Conservation (phyloP, 1,284 basidiomycete genomes). For the Sutorius eximius region DNA sequence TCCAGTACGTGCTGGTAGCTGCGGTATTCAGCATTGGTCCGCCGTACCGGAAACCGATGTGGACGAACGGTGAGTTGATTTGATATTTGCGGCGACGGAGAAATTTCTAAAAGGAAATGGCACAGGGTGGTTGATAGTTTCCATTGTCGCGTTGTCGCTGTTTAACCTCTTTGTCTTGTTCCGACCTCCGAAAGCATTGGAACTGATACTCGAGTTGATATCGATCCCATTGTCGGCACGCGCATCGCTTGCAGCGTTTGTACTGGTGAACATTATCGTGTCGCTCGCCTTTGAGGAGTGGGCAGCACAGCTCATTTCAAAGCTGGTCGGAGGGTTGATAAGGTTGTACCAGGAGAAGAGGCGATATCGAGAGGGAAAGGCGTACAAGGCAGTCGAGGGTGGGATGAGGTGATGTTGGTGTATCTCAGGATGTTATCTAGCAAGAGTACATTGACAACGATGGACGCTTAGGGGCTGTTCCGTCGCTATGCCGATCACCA, state of each 20-base stretch:
- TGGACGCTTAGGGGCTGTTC: neutral
- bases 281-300: slow-evolving; percentile 84
- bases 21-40: slow-evolving; percentile 98
- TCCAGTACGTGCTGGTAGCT: slow-evolving; percentile 97
- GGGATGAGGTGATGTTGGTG: slow-evolving; percentile 46
- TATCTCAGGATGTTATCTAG: neutral
- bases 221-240: slow-evolving; percentile 72
- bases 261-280: slow-evolving; percentile 68
- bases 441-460: neutral
- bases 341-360: slow-evolving; percentile 46
- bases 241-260: slow-evolving; percentile 67
- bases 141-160: slow-evolving; percentile 61
- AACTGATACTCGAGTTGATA: slow-evolving; percentile 78
- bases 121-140: slow-evolving; percentile 76
- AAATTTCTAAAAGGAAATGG: slow-evolving; percentile 14
- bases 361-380: slow-evolving; percentile 58
- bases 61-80: slow-evolving; percentile 79
- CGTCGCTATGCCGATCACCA: slow-evolving; percentile 22
- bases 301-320: slow-evolving; percentile 64
- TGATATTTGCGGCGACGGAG: neutral
- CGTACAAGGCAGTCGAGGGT: slow-evolving; percentile 73
- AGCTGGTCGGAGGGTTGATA: slow-evolving; percentile 50
- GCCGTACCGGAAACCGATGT: slow-evolving; percentile 93
- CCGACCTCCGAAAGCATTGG: slow-evolving; percentile 62
- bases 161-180: slow-evolving; percentile 81